A percentile compares a stretch with the other conserved stretches of the same genome.
Evolutionary conservation across 2,329 filamentous ascomycete species (phyloP).

Genomic region (Botrytis paeoniae): DNA sequence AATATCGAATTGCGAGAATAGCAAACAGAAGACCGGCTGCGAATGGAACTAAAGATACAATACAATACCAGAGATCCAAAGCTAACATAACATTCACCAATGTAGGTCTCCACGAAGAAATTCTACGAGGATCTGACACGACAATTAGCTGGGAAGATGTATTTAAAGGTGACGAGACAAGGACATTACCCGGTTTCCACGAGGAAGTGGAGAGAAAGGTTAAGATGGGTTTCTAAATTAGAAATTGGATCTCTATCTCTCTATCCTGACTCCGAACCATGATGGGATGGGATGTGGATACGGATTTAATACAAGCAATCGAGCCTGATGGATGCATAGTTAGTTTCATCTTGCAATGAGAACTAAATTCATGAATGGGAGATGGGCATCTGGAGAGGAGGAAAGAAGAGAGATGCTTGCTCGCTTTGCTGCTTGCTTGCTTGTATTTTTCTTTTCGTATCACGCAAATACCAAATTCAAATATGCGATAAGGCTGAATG

Average conservation of each 20-base stretch:
- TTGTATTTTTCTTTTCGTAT: not conserved
- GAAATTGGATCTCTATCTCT: slow-evolving; percentile 1
- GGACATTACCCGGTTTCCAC: slow-evolving; percentile 70
- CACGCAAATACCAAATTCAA: not conserved
- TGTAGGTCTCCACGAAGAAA: slow-evolving; percentile 75
- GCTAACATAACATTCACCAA: no score
- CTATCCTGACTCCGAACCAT: slow-evolving; percentile 16
- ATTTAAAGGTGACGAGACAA: slow-evolving; percentile 74
- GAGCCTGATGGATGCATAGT: not conserved
- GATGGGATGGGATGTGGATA: not conserved
- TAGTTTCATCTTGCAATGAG: not conserved
- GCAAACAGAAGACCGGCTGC: not conserved
- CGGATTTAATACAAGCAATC: not conserved
- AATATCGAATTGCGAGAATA: not conserved
- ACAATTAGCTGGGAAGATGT: slow-evolving; percentile 92
- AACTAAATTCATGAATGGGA: not conserved
- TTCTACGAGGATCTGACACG: slow-evolving; percentile 74
- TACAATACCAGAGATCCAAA: not conserved
- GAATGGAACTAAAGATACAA: not conserved
- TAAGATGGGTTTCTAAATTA: slow-evolving; percentile 57
- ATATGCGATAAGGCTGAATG: not conserved
- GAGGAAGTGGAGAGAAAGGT: slow-evolving; percentile 92
- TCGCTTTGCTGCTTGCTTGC: not conserved
- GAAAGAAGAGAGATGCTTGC: not conserved
- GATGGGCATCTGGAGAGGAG: not conserved